Evolutionary conservation across 345 rosid species (phyloP), one percentile per base, ranked within the genome.

Genomic region (Populus ilicifolia): DNA sequence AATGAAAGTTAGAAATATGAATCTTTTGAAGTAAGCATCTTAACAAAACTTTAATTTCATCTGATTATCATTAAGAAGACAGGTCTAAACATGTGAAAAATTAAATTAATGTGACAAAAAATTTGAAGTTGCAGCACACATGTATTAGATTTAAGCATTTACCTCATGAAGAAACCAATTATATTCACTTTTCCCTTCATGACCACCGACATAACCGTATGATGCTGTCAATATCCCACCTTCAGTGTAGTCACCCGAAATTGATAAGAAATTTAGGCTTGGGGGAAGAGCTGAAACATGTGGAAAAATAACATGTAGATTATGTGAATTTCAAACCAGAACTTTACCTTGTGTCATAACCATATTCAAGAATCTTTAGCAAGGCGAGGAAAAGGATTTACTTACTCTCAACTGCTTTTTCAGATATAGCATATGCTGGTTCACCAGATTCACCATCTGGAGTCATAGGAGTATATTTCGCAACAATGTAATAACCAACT

Each of bases 81-180:
- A 2, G 23, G 38, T 67, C 11, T 11, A 8, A 16, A 25, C 6
- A 25, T 4, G 46, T 3, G 27, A 46, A 20, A 38, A 68, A 39
- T 50, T 50, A 12, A 54, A 71, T 9, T 10, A 16, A 56, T 12
- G 29, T 36, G 35, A 52, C 17, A n/a, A 10, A 11, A 23, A 67
- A 33, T 20, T 4, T 33, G 23, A 48, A 20, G 20, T 20, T 52
- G 59, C 6, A 18, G 3, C 10, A 0, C 59, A 59, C 67, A 38
- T 35, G 23, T 25, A 73, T 80, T 77, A 72, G 66, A 64, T 48
- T 48, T 48, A 73, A 69, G 77, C 63, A 39, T 63, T 72, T 89
- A 95, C 99, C 98, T 95, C 94, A 84, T 90, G 97, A 85, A 86
- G 92, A 84, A 86, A 90, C 99, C 99, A 95, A 77, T 87, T 84